phyloP scores from a whole-genome alignment of 306 rosid species.

The Cucumis sativus region Cucumber_9930_V3 NC_026655.2:23738001-23738500 shows the following conservation, averaged over 20 bases:
- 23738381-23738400: too few species aligned
- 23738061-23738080: background rate
- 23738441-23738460: too few species aligned
- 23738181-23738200: background rate
- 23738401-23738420: too few species aligned
- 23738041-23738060: conserved; percentile 17
- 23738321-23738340: too few species aligned
- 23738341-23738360: too few species aligned
- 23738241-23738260: background rate
- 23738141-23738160: background rate
- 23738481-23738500: too few species aligned
- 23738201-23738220: background rate
- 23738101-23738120: background rate
- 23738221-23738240: background rate
- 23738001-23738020: conserved; percentile 80
- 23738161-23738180: background rate
- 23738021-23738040: conserved; percentile 97
- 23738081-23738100: background rate
- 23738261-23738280: background rate
- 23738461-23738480: too few species aligned
- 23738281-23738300: background rate
- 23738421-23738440: too few species aligned
- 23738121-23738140: background rate
- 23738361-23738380: too few species aligned
- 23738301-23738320: too few species aligned